phyloP scores from a whole-genome alignment of 2,329 filamentous ascomycete genomes.

The Chaetomium sp. region DNA sequence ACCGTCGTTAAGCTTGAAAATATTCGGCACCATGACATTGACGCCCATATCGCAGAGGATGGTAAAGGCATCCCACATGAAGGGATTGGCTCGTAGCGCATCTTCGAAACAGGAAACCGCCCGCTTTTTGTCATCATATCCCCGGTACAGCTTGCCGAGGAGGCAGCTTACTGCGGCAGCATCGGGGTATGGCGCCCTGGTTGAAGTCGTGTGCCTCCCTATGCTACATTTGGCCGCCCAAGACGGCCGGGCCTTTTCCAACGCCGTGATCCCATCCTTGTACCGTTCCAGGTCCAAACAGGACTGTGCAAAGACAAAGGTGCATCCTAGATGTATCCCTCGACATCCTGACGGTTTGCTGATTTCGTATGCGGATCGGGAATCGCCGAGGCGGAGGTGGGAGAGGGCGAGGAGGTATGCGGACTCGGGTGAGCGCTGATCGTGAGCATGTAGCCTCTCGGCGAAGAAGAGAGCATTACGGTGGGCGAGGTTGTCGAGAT shows the following conservation, averaged over 20 bases:
- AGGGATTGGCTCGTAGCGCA: slow-evolving; percentile 84
- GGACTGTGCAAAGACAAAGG: slow-evolving; percentile 88
- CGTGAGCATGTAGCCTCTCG: slow-evolving; percentile 80
- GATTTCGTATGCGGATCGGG: slow-evolving; percentile 82
- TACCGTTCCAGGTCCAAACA: slow-evolving; percentile 78
- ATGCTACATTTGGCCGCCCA: slow-evolving; percentile 78
- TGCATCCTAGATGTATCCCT: slow-evolving; percentile 79
- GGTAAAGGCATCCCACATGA: slow-evolving; percentile 97
- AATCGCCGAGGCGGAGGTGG: slow-evolving; percentile 78
- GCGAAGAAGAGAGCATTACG: slow-evolving; percentile 94
- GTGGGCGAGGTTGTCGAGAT: slow-evolving; percentile 85
- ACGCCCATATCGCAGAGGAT: slow-evolving; percentile 86
- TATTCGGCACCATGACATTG: slow-evolving; percentile 77
- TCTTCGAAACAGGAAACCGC: slow-evolving; percentile 87
- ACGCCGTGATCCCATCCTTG: slow-evolving; percentile 76
- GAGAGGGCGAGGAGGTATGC: slow-evolving; percentile 82
- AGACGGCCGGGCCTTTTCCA: slow-evolving; percentile 77
- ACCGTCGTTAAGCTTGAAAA: slow-evolving; percentile 73
- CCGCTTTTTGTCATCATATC: slow-evolving; percentile 78
- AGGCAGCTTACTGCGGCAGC: slow-evolving; percentile 81
- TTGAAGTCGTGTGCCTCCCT: slow-evolving; percentile 79
- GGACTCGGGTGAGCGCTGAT: slow-evolving; percentile 78
- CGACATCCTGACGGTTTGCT: slow-evolving; percentile 71
- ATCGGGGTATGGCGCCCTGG: slow-evolving; percentile 76
- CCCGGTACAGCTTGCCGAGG: slow-evolving; percentile 83